Evolutionary conservation across 768 basidiomycete species (phyloP).

Genomic region (Naganishia vishniacii): DNA sequence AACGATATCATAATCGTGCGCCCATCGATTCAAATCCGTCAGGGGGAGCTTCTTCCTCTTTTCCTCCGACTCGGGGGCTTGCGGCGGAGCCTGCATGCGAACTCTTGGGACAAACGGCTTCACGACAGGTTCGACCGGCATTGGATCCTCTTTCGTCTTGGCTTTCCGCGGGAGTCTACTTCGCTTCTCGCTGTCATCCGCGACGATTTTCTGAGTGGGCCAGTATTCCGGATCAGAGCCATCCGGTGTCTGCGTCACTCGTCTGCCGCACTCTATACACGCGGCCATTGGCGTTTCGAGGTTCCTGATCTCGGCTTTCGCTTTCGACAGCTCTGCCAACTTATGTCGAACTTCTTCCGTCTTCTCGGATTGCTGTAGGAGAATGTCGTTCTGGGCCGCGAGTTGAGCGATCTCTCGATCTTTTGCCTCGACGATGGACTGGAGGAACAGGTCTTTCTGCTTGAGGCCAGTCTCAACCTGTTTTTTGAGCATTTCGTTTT

Average conservation of each 20-base stretch:
- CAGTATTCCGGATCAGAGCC: not conserved
- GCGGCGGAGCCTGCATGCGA: not conserved
- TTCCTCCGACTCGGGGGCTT: not conserved
- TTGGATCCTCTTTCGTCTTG: not conserved
- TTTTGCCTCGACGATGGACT: constrained; percentile 6
- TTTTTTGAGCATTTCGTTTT: not conserved
- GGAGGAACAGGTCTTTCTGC: constrained; percentile 4
- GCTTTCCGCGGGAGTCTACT: not conserved
- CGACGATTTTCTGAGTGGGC: not conserved
- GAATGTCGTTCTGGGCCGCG: not conserved
- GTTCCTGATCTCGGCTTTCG: not conserved
- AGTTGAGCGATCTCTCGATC: constrained; percentile 1
- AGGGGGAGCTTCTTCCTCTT: not conserved
- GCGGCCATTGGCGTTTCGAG: not conserved
- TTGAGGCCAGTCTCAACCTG: constrained; percentile 3
- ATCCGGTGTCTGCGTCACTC: not conserved
- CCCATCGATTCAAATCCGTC: not conserved
- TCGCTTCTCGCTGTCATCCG: not conserved
- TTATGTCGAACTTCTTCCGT: constrained; percentile 1
- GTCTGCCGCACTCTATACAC: not conserved
- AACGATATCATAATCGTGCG: not conserved
- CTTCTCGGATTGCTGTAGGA: not conserved
- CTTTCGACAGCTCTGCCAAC: not conserved
- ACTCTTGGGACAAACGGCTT: not conserved
- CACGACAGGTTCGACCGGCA: not conserved